Evolutionary conservation across 1,284 basidiomycete species (phyloP), one percentile per base, ranked within the genome.

Genomic region (Cystobasidium sp.): DNA sequence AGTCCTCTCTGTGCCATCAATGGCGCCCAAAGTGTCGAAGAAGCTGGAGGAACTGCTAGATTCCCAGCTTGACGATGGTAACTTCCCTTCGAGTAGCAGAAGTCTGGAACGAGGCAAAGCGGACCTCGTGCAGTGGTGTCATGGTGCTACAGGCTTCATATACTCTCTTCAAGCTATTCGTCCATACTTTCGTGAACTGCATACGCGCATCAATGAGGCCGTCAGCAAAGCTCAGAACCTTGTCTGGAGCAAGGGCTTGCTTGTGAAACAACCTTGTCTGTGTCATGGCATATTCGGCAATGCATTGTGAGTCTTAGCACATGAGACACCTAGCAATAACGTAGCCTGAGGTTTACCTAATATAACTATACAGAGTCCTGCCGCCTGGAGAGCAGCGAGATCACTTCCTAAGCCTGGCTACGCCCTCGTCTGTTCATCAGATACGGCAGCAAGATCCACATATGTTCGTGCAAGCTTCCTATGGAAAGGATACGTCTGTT

Each of bases 51-150:
- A 20, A 22, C 12, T 53, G n/a, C 52, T 53, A 18, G 52, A 53
- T 20, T 53, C 1, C 20, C 52, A 53, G 52, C 52, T 53, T 14
- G 14, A 53, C n/a, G 52, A 53, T 22, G 52, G 52, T 3, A 53
- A 53, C n/a, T 53, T 53, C 6, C 52, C 52, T 53, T 53, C 52
- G 9, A 53, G 52, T 22, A 53, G 52, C n/a, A 18, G 52, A 53
- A 53, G 52, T 53, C 24, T 53, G 24, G 52, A 53, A 53, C n/a
- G 20, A 24, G 52, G 52, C n/a, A 53, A 53, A 22, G 14, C 52
- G n/a, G 52, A 53, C 24, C 20, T 53, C n/a, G 52, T 53, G 14
- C 52, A 53, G 20, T 53, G 52, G 52, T 53, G 52, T 53, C 52
- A 53, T 53, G 52, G 52, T 18, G 52, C 52, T 53, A 53, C 52